A percentile compares a stretch with the other conserved stretches of the same genome.
phyloP scores from a whole-genome alignment of 75 land plant species.

The Cupressus sempervirens region DNA sequence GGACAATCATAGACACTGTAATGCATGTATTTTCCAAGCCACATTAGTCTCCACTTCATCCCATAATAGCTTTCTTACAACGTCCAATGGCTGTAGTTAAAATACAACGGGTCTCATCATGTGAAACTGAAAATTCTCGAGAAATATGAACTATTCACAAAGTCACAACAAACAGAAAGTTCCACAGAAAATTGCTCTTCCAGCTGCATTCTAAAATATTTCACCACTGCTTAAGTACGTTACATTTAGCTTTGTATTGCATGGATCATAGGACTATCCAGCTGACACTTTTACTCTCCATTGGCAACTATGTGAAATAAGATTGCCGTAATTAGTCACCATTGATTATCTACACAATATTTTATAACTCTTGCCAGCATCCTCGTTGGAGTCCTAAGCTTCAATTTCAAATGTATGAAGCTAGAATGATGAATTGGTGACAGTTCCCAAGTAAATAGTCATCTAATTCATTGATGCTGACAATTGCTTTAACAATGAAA shows the following conservation, averaged over 20 bases:
- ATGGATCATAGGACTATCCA: not conserved
- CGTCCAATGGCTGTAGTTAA: not conserved
- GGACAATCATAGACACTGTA: not conserved
- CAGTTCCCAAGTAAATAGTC: not conserved
- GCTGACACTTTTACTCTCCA: not conserved
- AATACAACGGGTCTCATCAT: not conserved
- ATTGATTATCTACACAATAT: not conserved
- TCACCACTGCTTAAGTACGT: not conserved
- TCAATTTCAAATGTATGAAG: slow-evolving; percentile 1
- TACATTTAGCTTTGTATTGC: not conserved
- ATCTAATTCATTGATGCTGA: not conserved
- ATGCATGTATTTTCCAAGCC: not conserved
- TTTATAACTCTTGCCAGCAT: not conserved
- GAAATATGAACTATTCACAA: not conserved
- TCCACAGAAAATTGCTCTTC: not conserved
- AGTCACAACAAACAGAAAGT: not conserved
- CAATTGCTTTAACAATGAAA: slow-evolving; percentile 3
- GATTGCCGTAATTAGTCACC: not conserved
- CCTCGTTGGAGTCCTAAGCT: slow-evolving; percentile 3
- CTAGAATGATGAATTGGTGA: not conserved
- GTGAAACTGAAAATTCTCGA: not conserved
- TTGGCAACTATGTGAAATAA: not conserved
- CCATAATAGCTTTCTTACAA: not conserved
- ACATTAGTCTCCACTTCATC: not conserved
- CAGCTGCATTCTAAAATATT: not conserved